Base-by-base conservation (phyloP, 139 green algal species). In the Chlorella sp. region DNA sequence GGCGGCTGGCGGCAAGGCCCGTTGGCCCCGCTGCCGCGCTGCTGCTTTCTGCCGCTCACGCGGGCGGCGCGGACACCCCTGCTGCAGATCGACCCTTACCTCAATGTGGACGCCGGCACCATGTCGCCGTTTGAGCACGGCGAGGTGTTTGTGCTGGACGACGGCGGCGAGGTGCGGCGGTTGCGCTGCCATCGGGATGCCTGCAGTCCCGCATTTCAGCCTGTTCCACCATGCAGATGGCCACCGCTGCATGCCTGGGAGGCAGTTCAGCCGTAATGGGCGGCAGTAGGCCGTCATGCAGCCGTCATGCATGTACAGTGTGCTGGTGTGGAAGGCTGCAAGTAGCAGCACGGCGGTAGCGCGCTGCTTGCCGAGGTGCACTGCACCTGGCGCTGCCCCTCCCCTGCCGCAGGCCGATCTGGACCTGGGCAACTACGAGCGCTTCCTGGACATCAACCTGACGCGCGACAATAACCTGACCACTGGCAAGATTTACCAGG, bases 101-200 rank as follows among this genome's bases (percentile, higher is more conserved):
- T 99, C n/a, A 99, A 99, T 93, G 96, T 94, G 39, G 98, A 99
- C 89, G 98, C 98, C 44, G 98, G 98, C 32, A 99, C 98, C 9
- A 99, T 99, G 98, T 99, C 96, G 3, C 98, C 98, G 3, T 99
- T 99, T 88, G 98, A 99, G 92, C 98, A 99, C 85, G 98, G 98
- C 39, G 97, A 99, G 88, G 97, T 99, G 64, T 99, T 99, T 87
- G 97, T 99, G 62, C 91, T 99, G 44, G 97, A 99, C 85, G 97
- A 99, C 78, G 97, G 97, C 55, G 97, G 97, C 71, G 97, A 99
- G 94, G 95, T 96, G 83, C 38, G 84, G 13, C 15, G 41, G 72
- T 44, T 26, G 67, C 65, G 32, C 20, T 28, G 23, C 11, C 15
- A 6, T 17, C 5, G 26, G 65, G 65, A 5, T 39, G 20, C 16